Conservation (phyloP, 2,329 filamentous ascomycete species). For the Penicillium paneum region DNA sequence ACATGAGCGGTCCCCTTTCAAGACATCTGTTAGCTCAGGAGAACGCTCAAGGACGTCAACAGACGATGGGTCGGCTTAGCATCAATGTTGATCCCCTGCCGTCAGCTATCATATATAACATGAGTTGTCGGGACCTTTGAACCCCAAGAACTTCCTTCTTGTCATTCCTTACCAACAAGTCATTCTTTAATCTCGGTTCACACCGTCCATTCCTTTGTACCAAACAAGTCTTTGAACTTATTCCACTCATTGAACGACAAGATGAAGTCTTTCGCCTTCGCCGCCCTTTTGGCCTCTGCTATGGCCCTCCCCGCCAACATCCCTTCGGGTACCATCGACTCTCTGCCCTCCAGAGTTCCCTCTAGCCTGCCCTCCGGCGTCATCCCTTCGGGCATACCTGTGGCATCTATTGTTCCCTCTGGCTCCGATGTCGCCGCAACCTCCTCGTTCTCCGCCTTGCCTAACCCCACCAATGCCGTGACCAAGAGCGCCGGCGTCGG, state of each 20-base stretch:
- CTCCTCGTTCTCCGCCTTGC: background rate
- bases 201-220: slow-evolving; percentile 1
- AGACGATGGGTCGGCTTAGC: background rate
- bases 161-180: slow-evolving; percentile 7
- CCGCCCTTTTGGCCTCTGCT: slow-evolving; percentile 19
- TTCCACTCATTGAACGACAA: slow-evolving; percentile 22
- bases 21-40: slow-evolving; percentile 11
- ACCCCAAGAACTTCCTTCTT: slow-evolving; percentile 13
- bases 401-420: slow-evolving; percentile 4
- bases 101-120: slow-evolving; percentile 12
- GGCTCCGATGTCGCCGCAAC: background rate
- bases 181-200: background rate
- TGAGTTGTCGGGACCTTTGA: slow-evolving; percentile 1
- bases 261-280: slow-evolving; percentile 24
- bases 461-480: background rate
- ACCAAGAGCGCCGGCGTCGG: background rate
- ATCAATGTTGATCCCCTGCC: slow-evolving; percentile 6
- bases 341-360: slow-evolving; percentile 10
- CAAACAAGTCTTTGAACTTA: slow-evolving; percentile 3
- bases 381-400: slow-evolving; percentile 6
- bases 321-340: slow-evolving; percentile 1
- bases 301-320: slow-evolving; percentile 18
- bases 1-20: background rate
- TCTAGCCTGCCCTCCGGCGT: slow-evolving; percentile 12
- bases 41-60: slow-evolving; percentile 4